Conservation (phyloP, 768 basidiomycete species). For the Lyophyllum semitale region DNA sequence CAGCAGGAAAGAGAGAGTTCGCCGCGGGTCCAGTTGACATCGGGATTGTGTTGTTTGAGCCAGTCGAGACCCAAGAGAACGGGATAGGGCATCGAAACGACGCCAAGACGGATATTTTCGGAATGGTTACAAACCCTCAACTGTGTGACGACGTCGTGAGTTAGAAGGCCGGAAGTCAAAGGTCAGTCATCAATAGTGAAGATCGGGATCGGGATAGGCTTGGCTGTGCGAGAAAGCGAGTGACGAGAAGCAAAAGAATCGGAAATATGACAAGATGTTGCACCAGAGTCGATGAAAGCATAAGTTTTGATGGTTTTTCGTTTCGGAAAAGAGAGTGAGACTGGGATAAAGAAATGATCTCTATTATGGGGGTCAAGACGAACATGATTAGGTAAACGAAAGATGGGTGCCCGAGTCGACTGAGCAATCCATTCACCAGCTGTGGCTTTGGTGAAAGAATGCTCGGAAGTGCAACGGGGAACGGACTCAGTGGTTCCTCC, state of each 20-base stretch:
- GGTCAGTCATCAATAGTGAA: slow-evolving; percentile 35
- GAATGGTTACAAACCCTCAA: slow-evolving; percentile 28
- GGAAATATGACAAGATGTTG: slow-evolving; percentile 37
- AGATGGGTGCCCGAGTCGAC: slow-evolving; percentile 18
- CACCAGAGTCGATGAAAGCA: slow-evolving; percentile 39
- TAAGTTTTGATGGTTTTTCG: slow-evolving; percentile 30
- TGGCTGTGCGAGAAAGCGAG: slow-evolving; percentile 28
- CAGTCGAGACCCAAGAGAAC: no score
- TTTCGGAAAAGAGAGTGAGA: slow-evolving; percentile 32
- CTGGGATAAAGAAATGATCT: slow-evolving; percentile 29
- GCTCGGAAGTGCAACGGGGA: slow-evolving; percentile 15
- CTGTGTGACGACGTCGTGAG: slow-evolving; percentile 34
- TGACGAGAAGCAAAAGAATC: slow-evolving; percentile 31
- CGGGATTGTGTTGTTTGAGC: no score
- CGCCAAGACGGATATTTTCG: slow-evolving; percentile 27
- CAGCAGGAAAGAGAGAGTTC: no score
- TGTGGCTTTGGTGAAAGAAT: slow-evolving; percentile 13
- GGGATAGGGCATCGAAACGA: slow-evolving; percentile 35
- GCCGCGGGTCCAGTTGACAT: no score
- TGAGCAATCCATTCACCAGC: slow-evolving; percentile 20
- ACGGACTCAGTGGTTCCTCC: no score
- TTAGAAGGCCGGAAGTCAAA: slow-evolving; percentile 39
- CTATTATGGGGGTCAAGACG: slow-evolving; percentile 10
- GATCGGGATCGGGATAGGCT: slow-evolving; percentile 29
- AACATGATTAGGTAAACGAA: slow-evolving; percentile 18